These are phyloP conservation scores for Neltuma alba DNA, from an alignment of 306 rosid species.

Conservation along the genomic window DNA sequence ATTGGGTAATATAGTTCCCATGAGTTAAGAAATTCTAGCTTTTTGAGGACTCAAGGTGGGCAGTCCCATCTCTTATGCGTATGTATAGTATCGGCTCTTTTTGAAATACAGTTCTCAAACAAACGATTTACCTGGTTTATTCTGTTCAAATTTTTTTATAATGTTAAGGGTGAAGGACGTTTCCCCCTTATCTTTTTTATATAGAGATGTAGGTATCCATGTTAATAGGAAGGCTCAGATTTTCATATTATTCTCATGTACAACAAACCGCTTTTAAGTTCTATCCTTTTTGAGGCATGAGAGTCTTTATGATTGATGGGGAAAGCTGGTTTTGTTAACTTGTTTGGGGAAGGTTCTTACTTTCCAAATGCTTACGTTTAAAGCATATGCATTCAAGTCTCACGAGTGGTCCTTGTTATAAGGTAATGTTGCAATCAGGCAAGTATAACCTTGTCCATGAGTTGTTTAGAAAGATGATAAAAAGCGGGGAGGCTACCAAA, in stretches of 20 bases:
- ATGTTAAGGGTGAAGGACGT: slow-evolving; percentile 25
- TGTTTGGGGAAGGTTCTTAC: slow-evolving; percentile 27
- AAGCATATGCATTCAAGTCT: slow-evolving; percentile 51
- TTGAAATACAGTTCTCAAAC: slow-evolving; percentile 2
- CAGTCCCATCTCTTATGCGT: background rate
- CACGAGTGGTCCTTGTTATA: slow-evolving; percentile 56
- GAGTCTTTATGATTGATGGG: slow-evolving; percentile 16
- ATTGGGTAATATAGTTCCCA: slow-evolving; percentile 9
- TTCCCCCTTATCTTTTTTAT: slow-evolving; percentile 15
- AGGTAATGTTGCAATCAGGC: slow-evolving; percentile 90
- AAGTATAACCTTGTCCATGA: slow-evolving; percentile 81
- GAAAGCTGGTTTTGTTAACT: slow-evolving; percentile 28
- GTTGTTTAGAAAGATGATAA: slow-evolving; percentile 73
- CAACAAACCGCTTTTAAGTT: slow-evolving; percentile 22
- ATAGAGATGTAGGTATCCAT: slow-evolving; percentile 2
- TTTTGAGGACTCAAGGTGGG: background rate
- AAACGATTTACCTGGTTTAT: slow-evolving; percentile 10
- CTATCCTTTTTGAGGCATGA: slow-evolving; percentile 25
- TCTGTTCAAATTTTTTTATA: background rate
- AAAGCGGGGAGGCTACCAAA: slow-evolving; percentile 69
- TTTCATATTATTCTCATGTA: slow-evolving; percentile 13
- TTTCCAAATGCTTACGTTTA: slow-evolving; percentile 35
- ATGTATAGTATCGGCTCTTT: slow-evolving; percentile 10
- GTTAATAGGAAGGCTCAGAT: slow-evolving; percentile 19
- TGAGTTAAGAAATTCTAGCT: background rate